Evolutionary conservation across 352 stramenopile species (phyloP).

Genomic region (Pythium rhizo-oryzae): DNA sequence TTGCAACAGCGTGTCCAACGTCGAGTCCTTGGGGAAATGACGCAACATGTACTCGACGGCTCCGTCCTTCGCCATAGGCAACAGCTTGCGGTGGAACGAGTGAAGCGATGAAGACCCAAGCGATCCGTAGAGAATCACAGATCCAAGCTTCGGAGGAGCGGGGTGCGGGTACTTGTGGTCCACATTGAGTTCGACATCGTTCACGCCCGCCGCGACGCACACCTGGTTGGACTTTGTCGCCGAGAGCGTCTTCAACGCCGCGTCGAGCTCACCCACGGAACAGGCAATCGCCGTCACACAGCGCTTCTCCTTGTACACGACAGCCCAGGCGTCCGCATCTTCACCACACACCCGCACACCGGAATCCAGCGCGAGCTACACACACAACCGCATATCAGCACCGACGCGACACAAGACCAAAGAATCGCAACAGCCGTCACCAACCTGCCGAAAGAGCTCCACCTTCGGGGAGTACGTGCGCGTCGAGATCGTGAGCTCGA

Average conservation of each 20-base stretch:
- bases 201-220: constrained; percentile 65
- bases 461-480: constrained; percentile 81
- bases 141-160: constrained; percentile 31
- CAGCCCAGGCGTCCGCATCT: constrained; percentile 61
- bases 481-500: constrained; percentile 78
- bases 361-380: constrained; percentile 72
- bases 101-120: constrained; percentile 72
- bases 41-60: constrained; percentile 84
- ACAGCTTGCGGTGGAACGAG: constrained; percentile 66
- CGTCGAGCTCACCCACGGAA: constrained; percentile 40
- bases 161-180: constrained; percentile 77
- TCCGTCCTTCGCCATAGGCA: constrained; percentile 54
- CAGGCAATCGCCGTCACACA: constrained; percentile 74
- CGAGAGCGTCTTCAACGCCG: constrained; percentile 16
- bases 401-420: not conserved
- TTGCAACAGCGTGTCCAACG: constrained; percentile 79
- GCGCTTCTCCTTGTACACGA: constrained; percentile 68
- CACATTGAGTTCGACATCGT: constrained; percentile 66
- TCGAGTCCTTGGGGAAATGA: constrained; percentile 71
- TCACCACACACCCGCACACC: constrained; percentile 53
- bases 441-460: constrained; percentile 80
- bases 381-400: not conserved
- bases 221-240: constrained; percentile 34
- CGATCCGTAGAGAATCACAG: constrained; percentile 85
- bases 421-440: not conserved